Evolutionary conservation across 2,329 filamentous ascomycete species (phyloP), one percentile per base, ranked within the genome.

Genomic region (Diaporthe citri): DNA sequence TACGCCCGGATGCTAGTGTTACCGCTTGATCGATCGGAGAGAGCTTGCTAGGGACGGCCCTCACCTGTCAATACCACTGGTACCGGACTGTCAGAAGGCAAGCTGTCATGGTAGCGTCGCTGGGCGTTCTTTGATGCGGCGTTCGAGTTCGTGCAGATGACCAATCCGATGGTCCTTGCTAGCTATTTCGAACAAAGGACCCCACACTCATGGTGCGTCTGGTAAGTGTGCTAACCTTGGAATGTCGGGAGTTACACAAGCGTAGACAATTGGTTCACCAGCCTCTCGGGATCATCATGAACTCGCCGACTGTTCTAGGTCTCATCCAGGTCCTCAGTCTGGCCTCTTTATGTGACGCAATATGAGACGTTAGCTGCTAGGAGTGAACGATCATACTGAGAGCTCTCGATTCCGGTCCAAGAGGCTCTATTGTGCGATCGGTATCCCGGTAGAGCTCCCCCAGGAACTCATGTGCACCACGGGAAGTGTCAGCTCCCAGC

Each of bases 41-140:
- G n/a, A n/a, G 39, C 22, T 62, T 62, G 20, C 39, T 43, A 62
- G 39, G 39, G 57, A 62, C 57, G 57, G 57, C 57, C n/a, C n/a
- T 62, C 28, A 10, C 36, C n/a, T 43, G 57, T 36, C 39, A 43
- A 20, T 20, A 31, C 22, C 57, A 62, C 56, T 36, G 56, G 22
- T 20, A 34, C 20, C 31, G 12, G n/a, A 13, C 17, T 56, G 52
- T 34, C 52, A 56, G 28, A 10, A 56, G 52, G n/a, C 8, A 43
- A 41, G 57, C 39, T 28, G 57, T 20, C n/a, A 25, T 17, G 7
- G 36, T 62, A 62, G 57, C 57, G 57, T 62, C n/a, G n/a, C 57
- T 43, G n/a, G 36, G 36, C n/a, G 22, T 43, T 28, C 57, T 62
- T 62, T 62, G 36, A 62, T 17, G 36, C 15, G 22, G n/a, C n/a